Conservation (phyloP, 2,329 filamentous ascomycete genomes). For the Sporothrix brasiliensis region DNA sequence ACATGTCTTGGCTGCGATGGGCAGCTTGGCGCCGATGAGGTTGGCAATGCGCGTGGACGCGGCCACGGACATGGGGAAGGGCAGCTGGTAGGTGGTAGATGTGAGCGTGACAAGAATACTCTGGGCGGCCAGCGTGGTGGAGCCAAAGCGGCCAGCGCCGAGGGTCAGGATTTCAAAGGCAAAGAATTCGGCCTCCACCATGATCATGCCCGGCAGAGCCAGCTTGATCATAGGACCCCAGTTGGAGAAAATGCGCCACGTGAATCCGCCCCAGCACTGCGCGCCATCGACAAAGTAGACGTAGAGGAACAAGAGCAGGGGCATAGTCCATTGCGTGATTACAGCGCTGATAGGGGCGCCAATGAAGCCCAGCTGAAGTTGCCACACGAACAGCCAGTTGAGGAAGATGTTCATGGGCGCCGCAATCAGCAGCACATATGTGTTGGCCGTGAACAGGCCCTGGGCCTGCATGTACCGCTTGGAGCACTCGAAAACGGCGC, state of each 20-base stretch:
- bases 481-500: constrained; percentile 72
- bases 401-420: constrained; percentile 76
- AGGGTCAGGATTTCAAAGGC: constrained; percentile 91
- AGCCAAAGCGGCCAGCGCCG: constrained; percentile 76
- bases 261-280: constrained; percentile 81
- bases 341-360: constrained; percentile 78
- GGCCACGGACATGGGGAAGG: constrained; percentile 88
- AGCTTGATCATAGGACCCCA: constrained; percentile 86
- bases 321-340: constrained; percentile 74
- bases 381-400: constrained; percentile 81
- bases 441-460: constrained; percentile 76
- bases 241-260: constrained; percentile 68
- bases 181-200: constrained; percentile 92
- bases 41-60: constrained; percentile 88
- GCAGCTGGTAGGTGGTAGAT: constrained; percentile 83
- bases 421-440: constrained; percentile 74
- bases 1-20: constrained; percentile 76
- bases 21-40: constrained; percentile 82
- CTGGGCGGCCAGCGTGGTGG: constrained; percentile 81
- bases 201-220: constrained; percentile 84
- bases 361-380: constrained; percentile 67
- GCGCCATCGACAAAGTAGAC: constrained; percentile 70
- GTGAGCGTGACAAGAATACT: constrained; percentile 79
- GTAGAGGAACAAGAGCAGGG: constrained; percentile 72
- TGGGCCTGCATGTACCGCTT: constrained; percentile 84